These are phyloP conservation scores for Leccinum fibrillosum DNA, from an alignment of 768 basidiomycete genomes.

Conservation along the genomic window DNA sequence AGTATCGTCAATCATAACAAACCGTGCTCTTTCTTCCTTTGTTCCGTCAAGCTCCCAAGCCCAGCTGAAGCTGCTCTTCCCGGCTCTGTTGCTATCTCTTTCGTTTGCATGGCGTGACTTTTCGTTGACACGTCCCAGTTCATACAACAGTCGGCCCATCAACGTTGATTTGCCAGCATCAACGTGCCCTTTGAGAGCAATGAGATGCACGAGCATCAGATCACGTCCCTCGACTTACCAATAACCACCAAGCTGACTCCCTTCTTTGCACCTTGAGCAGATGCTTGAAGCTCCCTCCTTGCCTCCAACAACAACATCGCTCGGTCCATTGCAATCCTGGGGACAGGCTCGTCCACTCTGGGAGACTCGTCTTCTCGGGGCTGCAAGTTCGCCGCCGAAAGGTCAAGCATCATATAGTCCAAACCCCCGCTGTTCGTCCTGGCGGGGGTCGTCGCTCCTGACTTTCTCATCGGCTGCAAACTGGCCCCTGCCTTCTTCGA, in stretches of 20 bases:
- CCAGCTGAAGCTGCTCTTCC: conserved; percentile 96
- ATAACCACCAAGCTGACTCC: conserved; percentile 87
- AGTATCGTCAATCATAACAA: conserved; percentile 13
- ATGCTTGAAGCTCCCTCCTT: conserved; percentile 44
- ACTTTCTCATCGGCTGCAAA: conserved; percentile 31
- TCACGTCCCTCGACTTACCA: conserved; percentile 46
- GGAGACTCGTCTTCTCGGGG: conserved; percentile 39
- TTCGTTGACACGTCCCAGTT: conserved; percentile 84
- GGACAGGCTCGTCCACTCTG: conserved; percentile 46
- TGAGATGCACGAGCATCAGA: conserved; percentile 8
- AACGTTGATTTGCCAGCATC: conserved; percentile 98
- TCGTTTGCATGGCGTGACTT: conserved; percentile 83
- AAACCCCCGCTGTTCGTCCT: conserved; percentile 30
- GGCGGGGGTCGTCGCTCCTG: conserved; percentile 43
- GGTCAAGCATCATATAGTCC: conserved; percentile 66
- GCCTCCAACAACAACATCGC: conserved; percentile 88
- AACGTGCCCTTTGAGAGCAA: conserved; percentile 72
- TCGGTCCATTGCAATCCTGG: conserved; percentile 63
- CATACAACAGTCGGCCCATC: conserved; percentile 93
- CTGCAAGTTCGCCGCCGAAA: conserved; percentile 69
- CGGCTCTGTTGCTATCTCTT: conserved; percentile 81
- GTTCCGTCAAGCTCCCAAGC: conserved; percentile 97
- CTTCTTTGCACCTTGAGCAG: conserved; percentile 55
- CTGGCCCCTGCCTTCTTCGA: conserved; percentile 38
- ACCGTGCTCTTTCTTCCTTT: conserved; percentile 91